Conservation (phyloP, 192 early-diverging fungal species). For the Podila minutissima region DNA sequence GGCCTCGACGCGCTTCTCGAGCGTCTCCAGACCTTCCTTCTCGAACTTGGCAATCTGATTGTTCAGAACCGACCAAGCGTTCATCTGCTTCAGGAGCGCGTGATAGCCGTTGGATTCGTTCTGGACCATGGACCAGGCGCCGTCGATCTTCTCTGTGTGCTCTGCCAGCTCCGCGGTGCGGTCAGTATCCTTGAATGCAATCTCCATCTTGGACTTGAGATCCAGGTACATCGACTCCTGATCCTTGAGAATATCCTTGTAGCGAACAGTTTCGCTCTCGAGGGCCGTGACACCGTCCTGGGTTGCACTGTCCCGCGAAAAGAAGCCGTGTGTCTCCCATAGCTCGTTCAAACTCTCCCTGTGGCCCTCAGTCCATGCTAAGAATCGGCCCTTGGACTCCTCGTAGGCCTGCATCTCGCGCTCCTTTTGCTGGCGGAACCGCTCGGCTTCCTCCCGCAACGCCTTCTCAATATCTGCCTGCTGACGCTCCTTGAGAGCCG, state of each 20-base stretch:
- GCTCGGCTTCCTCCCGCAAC: slow-evolving; percentile 17
- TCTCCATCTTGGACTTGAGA: slow-evolving; percentile 15
- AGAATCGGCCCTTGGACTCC: slow-evolving; percentile 23
- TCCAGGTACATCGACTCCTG: slow-evolving; percentile 14
- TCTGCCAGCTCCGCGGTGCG: not conserved
- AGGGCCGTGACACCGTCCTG: slow-evolving; percentile 6
- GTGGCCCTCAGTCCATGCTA: slow-evolving; percentile 29
- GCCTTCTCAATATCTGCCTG: slow-evolving; percentile 29
- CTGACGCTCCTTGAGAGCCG: slow-evolving; percentile 27
- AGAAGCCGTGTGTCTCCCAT: slow-evolving; percentile 21
- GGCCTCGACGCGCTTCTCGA: slow-evolving; percentile 45
- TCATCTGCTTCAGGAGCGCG: slow-evolving; percentile 34
- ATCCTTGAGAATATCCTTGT: not conserved
- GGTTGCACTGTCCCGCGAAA: slow-evolving; percentile 11
- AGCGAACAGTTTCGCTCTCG: slow-evolving; percentile 15
- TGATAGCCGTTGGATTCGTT: slow-evolving; percentile 15
- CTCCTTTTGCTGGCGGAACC: slow-evolving; percentile 20
- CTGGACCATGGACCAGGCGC: slow-evolving; percentile 22
- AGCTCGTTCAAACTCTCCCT: slow-evolving; percentile 12
- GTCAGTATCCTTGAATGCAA: slow-evolving; percentile 4
- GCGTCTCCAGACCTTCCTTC: slow-evolving; percentile 20
- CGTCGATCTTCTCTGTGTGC: slow-evolving; percentile 17
- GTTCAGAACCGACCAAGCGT: slow-evolving; percentile 26
- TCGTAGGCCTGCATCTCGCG: slow-evolving; percentile 24
- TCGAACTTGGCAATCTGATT: slow-evolving; percentile 18